Evolutionary conservation across 306 rosid genomes (phyloP).

Genomic region (Trichosanthes truncata): DNA sequence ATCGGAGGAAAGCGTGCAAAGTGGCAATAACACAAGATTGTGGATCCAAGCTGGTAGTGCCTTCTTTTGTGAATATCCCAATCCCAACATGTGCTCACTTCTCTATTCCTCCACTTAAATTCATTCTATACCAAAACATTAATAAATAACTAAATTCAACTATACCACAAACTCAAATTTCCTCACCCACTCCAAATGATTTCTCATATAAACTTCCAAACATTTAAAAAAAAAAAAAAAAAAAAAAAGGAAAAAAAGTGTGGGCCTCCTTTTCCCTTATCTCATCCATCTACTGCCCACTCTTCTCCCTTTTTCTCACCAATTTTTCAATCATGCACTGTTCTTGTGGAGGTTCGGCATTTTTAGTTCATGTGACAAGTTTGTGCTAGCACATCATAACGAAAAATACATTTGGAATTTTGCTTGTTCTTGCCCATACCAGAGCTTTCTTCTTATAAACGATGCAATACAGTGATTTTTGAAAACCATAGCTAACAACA

Average conservation of each 20-base stretch:
- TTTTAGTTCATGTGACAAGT: not conserved
- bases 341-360: not conserved
- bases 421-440: not conserved
- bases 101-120: not conserved
- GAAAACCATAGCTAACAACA: not conserved
- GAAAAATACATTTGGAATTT: not conserved
- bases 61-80: not conserved
- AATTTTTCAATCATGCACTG: not conserved
- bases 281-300: not conserved
- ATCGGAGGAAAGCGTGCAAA: not conserved
- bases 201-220: not conserved
- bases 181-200: not conserved
- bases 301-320: not conserved
- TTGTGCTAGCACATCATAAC: not conserved
- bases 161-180: not conserved
- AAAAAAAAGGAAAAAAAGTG: not conserved
- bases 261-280: not conserved
- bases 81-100: not conserved
- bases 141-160: not conserved
- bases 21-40: slow-evolving; percentile 1
- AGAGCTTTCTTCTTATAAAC: not conserved
- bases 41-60: not conserved
- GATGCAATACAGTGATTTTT: not conserved
- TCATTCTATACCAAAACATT: not conserved
- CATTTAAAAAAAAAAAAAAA: not conserved